Evolutionary conservation across 108 stramenopile species (phyloP).

Genomic region (Cyclotella kingstonii): DNA sequence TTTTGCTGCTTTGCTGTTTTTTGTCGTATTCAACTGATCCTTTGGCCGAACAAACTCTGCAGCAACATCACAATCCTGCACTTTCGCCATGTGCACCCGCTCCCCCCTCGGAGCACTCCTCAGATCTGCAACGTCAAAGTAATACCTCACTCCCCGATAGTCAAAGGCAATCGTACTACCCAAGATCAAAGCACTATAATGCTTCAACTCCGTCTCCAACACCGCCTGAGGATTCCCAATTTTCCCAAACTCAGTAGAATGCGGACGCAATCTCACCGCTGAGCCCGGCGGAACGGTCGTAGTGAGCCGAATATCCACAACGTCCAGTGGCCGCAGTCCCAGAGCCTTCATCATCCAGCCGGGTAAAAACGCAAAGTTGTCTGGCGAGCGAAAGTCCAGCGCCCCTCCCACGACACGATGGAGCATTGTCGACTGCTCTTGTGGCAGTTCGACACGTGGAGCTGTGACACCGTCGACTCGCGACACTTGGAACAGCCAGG

Average conservation of each 20-base stretch:
- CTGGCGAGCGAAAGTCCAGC: slow-evolving; percentile 91
- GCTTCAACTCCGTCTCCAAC: slow-evolving; percentile 86
- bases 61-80: slow-evolving; percentile 88
- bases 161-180: slow-evolving; percentile 85
- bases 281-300: slow-evolving; percentile 64
- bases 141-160: slow-evolving; percentile 75
- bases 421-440: slow-evolving; percentile 43
- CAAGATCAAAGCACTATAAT: slow-evolving; percentile 76
- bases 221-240: slow-evolving; percentile 88
- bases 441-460: slow-evolving; percentile 47
- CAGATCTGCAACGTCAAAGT: slow-evolving; percentile 88
- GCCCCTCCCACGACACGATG: slow-evolving; percentile 73
- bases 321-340: slow-evolving; percentile 73
- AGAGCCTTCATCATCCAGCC: slow-evolving; percentile 88
- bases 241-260: slow-evolving; percentile 59
- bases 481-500: slow-evolving; percentile 79
- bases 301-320: slow-evolving; percentile 70
- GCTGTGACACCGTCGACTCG: slow-evolving; percentile 67
- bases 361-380: slow-evolving; percentile 85
- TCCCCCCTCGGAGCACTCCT: slow-evolving; percentile 83
- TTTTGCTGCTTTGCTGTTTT: slow-evolving; percentile 12
- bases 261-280: slow-evolving; percentile 78
- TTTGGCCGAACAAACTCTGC: slow-evolving; percentile 79
- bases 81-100: slow-evolving; percentile 68
- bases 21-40: slow-evolving; percentile 53